A percentile compares a stretch with the other conserved stretches of the same genome.
These are phyloP conservation scores for Talaromyces trachyspermus DNA, from an alignment of 495 filamentous ascomycete genomes.

Conservation along the genomic window DNA sequence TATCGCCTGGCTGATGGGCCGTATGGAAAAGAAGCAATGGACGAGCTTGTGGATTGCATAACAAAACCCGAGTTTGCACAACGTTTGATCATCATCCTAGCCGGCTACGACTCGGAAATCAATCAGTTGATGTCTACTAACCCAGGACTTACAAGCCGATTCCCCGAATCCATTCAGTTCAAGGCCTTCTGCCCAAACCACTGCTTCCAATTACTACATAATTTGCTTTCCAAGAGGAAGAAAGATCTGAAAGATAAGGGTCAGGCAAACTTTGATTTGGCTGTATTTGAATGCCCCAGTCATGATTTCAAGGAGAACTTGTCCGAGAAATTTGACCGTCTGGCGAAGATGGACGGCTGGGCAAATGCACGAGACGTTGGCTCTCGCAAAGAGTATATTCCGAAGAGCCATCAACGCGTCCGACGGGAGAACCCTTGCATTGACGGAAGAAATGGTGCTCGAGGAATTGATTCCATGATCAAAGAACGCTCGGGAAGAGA, in stretches of 20 bases:
- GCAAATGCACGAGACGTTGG: slow-evolving; percentile 63
- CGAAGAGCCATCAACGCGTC: slow-evolving; percentile 27
- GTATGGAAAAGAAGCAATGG: slow-evolving; percentile 64
- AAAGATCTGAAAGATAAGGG: slow-evolving; percentile 13
- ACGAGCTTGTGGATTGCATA: slow-evolving; percentile 63
- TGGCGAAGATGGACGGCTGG: slow-evolving; percentile 49
- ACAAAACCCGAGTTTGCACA: slow-evolving; percentile 54
- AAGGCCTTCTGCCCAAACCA: slow-evolving; percentile 25
- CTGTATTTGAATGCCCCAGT: slow-evolving; percentile 22
- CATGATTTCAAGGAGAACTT: slow-evolving; percentile 17
- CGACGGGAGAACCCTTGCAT: slow-evolving; percentile 13
- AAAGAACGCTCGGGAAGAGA: too few relatives aligned
- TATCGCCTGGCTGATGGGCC: slow-evolving; percentile 46
- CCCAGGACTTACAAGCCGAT: slow-evolving; percentile 44
- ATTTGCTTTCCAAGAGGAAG: slow-evolving; percentile 16
- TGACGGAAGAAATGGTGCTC: slow-evolving; percentile 25
- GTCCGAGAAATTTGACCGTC: slow-evolving; percentile 27
- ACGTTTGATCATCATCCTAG: slow-evolving; percentile 67
- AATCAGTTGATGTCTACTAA: slow-evolving; percentile 56
- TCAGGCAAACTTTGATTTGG: slow-evolving; percentile 22
- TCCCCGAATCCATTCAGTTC: slow-evolving; percentile 44
- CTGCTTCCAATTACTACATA: slow-evolving; percentile 33
- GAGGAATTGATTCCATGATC: neutral
- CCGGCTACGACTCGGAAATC: slow-evolving; percentile 66
- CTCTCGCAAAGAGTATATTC: slow-evolving; percentile 46